A percentile compares a stretch with the other conserved stretches of the same genome.
phyloP scores from a whole-genome alignment of 805 yeast genomes.

The Brettanomyces naardenensis region DNA sequence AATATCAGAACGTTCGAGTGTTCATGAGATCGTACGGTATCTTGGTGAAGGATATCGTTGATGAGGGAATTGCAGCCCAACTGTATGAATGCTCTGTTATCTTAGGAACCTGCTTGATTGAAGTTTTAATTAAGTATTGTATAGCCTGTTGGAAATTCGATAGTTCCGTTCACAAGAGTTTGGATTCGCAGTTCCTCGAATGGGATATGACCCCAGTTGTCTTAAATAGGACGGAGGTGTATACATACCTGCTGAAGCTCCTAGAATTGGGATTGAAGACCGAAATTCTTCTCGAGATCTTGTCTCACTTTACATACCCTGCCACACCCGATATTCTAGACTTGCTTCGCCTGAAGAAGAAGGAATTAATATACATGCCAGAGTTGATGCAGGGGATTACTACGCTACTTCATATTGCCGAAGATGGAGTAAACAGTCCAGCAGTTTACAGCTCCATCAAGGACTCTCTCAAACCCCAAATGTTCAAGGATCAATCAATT shows the following conservation, averaged over 20 bases:
- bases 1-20: constrained; percentile 28
- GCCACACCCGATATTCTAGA: not conserved
- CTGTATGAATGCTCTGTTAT: constrained; percentile 19
- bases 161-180: constrained; percentile 11
- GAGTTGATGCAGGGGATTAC: too few relatives aligned
- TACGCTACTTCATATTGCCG: too few relatives aligned
- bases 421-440: too few relatives aligned
- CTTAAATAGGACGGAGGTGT: not conserved
- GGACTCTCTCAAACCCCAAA: too few relatives aligned
- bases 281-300: not conserved
- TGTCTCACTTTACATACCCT: not conserved
- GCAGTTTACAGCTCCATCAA: too few relatives aligned
- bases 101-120: constrained; percentile 28
- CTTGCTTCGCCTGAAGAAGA: not conserved
- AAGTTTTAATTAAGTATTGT: constrained; percentile 35
- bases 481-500: too few relatives aligned
- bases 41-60: constrained; percentile 23
- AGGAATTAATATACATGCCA: too few relatives aligned
- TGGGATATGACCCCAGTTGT: constrained; percentile 23
- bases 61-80: not conserved
- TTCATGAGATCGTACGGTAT: constrained; percentile 31
- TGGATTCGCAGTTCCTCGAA: constrained; percentile 18
- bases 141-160: constrained; percentile 36
- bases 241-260: not conserved
- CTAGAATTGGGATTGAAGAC: not conserved